Evolutionary conservation across 192 early-diverging fungal species (phyloP).

Genomic region (Rhizophagus sp.): DNA sequence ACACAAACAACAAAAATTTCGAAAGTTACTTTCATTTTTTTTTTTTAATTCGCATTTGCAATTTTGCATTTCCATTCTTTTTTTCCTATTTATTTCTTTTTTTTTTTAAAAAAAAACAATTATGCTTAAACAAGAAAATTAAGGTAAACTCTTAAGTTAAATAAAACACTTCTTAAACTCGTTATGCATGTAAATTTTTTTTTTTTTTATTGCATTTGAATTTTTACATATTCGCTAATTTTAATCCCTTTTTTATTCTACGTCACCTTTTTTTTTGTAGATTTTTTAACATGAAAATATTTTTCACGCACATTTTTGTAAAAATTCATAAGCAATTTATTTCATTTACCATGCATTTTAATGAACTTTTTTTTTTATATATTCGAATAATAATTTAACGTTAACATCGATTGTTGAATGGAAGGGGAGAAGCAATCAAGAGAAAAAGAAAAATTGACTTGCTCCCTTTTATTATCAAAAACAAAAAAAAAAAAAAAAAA

Average conservation of each 20-base stretch:
- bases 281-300: neutral
- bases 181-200: neutral
- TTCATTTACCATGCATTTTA: neutral
- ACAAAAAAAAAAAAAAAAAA: neutral
- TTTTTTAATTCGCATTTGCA: neutral
- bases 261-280: neutral
- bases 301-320: neutral
- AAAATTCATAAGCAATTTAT: neutral
- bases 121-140: neutral
- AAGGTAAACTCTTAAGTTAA: neutral
- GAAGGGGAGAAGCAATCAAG: neutral
- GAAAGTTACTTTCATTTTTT: neutral
- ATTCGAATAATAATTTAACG: conserved; percentile 1
- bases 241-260: neutral
- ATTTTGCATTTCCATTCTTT: no score
- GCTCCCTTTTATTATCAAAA: neutral
- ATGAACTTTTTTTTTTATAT: neutral
- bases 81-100: neutral
- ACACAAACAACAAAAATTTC: conserved; percentile 24
- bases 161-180: neutral
- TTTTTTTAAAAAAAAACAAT: neutral
- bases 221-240: neutral
- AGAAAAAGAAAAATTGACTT: neutral
- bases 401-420: neutral
- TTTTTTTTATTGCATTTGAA: neutral